Evolutionary conservation across 257 asterid species (phyloP), one percentile per base, ranked within the genome.

Genomic region (Primulina eburnea): DNA sequence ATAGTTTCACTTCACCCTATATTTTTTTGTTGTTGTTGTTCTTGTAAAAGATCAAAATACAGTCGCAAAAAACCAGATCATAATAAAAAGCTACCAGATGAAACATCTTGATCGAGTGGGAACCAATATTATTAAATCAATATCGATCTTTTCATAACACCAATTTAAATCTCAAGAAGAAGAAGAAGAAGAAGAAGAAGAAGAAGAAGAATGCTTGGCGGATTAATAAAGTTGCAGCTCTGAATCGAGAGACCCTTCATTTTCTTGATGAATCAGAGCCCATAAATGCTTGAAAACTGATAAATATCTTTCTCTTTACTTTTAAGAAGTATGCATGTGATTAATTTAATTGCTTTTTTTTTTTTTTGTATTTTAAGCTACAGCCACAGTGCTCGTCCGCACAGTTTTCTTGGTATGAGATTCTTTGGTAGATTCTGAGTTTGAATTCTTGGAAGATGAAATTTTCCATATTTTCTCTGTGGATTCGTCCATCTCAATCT

Each of bases 401-500:
- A 86, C 88, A 86, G 79, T 79, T 69, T 86, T 86, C 2, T 85
- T 83, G 60, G 86, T 70, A 21, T 81, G 89, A 29, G 84, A 71
- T 77, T 85, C 95, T 65, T 86, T 82, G 7, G 79, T 37, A 1
- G 92, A 78, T 10, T 83, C 93, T 14, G 74, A 14, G 55, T 53
- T 80, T 24, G 89, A 74, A 76, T 89, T 84, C 83, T 90, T 90
- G 0, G 96, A 78, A 17, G 88, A 62, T 18, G 97, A 78, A 30
- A 70, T 58, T 37, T 72, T 87, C 86, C 77, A 79, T 86, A 85
- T 86, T 58, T 82, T 87, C 74, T 93, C 97, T 30, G 60, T 64
- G 1, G 95, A 89, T 70, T 93, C 98, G 53, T 93, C 97, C 69
- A 84, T 88, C 75, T 93, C 98, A 29, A 93, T 93, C 81, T 93